A percentile compares a stretch with the other conserved stretches of the same genome.
These are phyloP conservation scores for Magnaporthales sp. DNA, from an alignment of 2,329 filamentous ascomycete species.

Conservation along the genomic window DNA sequence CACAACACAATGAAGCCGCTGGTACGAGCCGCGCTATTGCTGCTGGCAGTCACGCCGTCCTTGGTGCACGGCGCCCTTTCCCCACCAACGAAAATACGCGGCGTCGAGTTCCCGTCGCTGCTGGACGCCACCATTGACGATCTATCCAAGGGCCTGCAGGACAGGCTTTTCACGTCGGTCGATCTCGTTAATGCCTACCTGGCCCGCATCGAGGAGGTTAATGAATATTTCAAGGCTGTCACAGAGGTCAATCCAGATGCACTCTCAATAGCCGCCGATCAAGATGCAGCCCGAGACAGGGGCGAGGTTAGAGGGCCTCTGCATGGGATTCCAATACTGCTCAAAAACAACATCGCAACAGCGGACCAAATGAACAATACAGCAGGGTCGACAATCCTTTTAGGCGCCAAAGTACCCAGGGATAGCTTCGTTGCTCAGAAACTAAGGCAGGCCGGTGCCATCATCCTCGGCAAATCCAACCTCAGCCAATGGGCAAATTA, in stretches of 20 bases:
- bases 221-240: slow-evolving; percentile 16
- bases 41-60: background rate
- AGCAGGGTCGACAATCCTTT: slow-evolving; percentile 52
- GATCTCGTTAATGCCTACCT: slow-evolving; percentile 23
- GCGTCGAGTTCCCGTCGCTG: slow-evolving; percentile 15
- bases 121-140: slow-evolving; percentile 24
- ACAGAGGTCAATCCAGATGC: slow-evolving; percentile 29
- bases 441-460: slow-evolving; percentile 49
- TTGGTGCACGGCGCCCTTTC: background rate
- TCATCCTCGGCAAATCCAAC: slow-evolving; percentile 60
- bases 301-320: slow-evolving; percentile 32
- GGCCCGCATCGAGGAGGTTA: slow-evolving; percentile 21
- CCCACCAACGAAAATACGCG: background rate
- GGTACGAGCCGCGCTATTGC: background rate
- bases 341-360: slow-evolving; percentile 62
- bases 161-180: slow-evolving; percentile 23
- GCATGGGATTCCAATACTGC: slow-evolving; percentile 55
- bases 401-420: slow-evolving; percentile 45
- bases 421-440: slow-evolving; percentile 53
- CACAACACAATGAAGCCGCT: too few species aligned
- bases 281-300: slow-evolving; percentile 28
- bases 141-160: slow-evolving; percentile 19
- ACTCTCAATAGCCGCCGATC: slow-evolving; percentile 21
- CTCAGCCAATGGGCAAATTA: slow-evolving; percentile 58
- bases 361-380: slow-evolving; percentile 56